Evolutionary conservation across 2,329 filamentous ascomycete species (phyloP).

Genomic region (Pseudofabraea citricarpa): DNA sequence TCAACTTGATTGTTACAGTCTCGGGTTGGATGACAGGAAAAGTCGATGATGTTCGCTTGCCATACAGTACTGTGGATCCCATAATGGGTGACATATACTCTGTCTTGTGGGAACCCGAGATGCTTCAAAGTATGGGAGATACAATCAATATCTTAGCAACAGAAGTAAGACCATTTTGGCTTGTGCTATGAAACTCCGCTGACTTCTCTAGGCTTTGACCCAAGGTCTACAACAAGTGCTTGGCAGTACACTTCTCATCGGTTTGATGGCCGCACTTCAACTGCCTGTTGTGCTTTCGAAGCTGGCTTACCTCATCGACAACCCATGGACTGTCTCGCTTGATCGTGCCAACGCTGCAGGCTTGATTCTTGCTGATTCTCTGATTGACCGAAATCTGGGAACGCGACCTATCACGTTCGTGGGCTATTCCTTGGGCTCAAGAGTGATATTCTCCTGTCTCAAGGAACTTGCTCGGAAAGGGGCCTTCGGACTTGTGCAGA

Average conservation of each 20-base stretch:
- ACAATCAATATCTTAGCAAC: slow-evolving; percentile 98
- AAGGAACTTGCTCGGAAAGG: slow-evolving; percentile 81
- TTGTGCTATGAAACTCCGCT: no score
- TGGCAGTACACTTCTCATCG: slow-evolving; percentile 80
- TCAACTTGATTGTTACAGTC: slow-evolving; percentile 92
- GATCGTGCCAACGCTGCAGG: slow-evolving; percentile 85
- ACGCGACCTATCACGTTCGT: slow-evolving; percentile 88
- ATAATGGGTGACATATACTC: slow-evolving; percentile 99
- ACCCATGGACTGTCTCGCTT: slow-evolving; percentile 96
- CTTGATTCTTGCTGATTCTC: slow-evolving; percentile 87
- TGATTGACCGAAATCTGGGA: slow-evolving; percentile 87
- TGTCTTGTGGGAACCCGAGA: slow-evolving; percentile 94
- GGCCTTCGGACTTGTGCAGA: slow-evolving; percentile 83
- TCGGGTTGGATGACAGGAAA: slow-evolving; percentile 99
- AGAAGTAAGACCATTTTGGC: slow-evolving; percentile 78
- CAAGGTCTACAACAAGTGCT: slow-evolving; percentile 95
- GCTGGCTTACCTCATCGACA: slow-evolving; percentile 93
- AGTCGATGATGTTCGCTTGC: slow-evolving; percentile 90
- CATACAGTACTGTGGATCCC: slow-evolving; percentile 93
- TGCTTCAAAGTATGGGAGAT: slow-evolving; percentile 95
- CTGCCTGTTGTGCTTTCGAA: slow-evolving; percentile 92
- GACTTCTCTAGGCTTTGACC: slow-evolving; percentile 69
- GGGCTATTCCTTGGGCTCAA: slow-evolving; percentile 87
- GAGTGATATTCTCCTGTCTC: slow-evolving; percentile 89
- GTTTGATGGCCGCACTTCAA: slow-evolving; percentile 88